These are phyloP conservation scores for Orbilia quercus DNA, from an alignment of 2,329 filamentous ascomycete genomes.

Conservation along the genomic window DNA sequence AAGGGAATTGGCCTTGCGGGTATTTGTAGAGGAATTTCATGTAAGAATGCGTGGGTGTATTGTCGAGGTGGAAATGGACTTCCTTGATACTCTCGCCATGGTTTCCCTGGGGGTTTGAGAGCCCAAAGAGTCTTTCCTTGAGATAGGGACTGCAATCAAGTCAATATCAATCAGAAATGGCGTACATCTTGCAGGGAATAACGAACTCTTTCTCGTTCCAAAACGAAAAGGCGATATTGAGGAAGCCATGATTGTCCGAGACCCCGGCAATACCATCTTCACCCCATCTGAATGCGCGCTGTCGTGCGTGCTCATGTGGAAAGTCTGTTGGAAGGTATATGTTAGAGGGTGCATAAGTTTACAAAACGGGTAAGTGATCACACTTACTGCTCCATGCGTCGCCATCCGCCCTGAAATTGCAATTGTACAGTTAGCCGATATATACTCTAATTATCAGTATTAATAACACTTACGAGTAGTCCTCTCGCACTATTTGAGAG, in stretches of 20 bases:
- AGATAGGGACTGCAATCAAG: constrained; percentile 78
- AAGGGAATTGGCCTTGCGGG: constrained; percentile 89
- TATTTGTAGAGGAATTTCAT: constrained; percentile 99
- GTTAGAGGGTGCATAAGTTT: background rate
- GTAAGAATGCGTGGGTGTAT: constrained; percentile 94
- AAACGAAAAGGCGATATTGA: constrained; percentile 95
- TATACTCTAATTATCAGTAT: background rate
- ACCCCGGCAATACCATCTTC: constrained; percentile 97
- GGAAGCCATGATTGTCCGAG: constrained; percentile 76
- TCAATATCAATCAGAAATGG: constrained; percentile 35
- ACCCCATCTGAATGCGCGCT: constrained; percentile 91
- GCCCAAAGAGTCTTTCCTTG: constrained; percentile 92
- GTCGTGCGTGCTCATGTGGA: constrained; percentile 89
- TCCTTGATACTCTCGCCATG: constrained; percentile 98
- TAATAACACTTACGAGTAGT: constrained; percentile 75
- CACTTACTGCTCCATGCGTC: constrained; percentile 94
- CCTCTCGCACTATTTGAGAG: constrained; percentile 77
- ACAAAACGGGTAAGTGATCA: background rate
- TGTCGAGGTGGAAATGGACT: constrained; percentile 94
- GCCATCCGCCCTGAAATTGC: constrained; percentile 77
- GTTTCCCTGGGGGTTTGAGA: constrained; percentile 96
- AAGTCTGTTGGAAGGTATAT: constrained; percentile 73
- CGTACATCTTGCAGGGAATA: background rate
- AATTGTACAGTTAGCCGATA: background rate
- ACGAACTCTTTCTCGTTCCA: constrained; percentile 96